Base-by-base conservation (phyloP, 129 eudicot genomes). In the Arctium lappa region DNA sequence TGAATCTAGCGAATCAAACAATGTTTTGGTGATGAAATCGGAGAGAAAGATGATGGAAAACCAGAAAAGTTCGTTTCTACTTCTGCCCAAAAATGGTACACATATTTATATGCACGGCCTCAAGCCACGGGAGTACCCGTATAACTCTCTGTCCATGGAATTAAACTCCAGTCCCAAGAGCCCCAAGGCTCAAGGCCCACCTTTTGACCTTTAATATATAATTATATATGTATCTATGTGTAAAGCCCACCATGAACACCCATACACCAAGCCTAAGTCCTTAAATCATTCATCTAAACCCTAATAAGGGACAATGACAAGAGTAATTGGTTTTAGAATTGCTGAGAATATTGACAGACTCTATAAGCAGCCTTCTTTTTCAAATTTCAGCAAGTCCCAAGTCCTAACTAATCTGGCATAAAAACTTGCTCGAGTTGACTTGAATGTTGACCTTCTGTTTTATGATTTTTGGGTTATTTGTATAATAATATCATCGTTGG, bases 371-470 rank as follows among this genome's bases (percentile, higher is more conserved):
- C 68, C 68, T 69, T 71, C 33, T 29, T 42, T 42, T 79, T 32
- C 44, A 44, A 15, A 32, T 39, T 44, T 46, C 50, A 38, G 33
- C 22, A 40, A 79, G 46, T 44, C 76, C 76, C n/a, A 5, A 60
- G 68, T 16, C 66, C 66, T 5, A 56, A 15, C 46, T 79, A 69
- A 79, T 31, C 76, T 71, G 33, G n/a, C 76, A 79, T 79, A 30
- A 42, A 69, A 69, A 42, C 16, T 44, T 65, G 75, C 39, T 79
- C 13, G 1, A 5, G 34, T 9, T 16, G 30, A 44, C 66, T 46
- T 70, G 13, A 38, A 22, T 33, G 22, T 70, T 70, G 69, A 69
- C 69, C 76, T 6, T 50, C 36, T 34, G 42, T 46, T 56, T 69
- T 69, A 13, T 79, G 40, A 44, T 79, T 79, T 79, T 10, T 22